Conservation (phyloP, 345 rosid genomes). For the Gossypium mustelinum region DNA sequence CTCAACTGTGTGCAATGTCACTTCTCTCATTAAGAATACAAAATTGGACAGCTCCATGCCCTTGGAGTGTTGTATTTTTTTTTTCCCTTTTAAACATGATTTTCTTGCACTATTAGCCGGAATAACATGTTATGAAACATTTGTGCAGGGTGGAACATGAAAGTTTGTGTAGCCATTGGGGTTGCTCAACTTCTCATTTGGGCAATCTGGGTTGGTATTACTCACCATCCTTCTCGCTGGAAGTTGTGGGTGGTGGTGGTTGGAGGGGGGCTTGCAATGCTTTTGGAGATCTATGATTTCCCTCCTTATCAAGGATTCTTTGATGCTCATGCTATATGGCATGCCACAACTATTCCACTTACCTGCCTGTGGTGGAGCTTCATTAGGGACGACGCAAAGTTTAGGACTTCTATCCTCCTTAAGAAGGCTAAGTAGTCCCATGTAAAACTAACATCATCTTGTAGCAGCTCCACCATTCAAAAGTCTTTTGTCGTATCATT, state of each 20-base stretch:
- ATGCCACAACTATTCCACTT: slow-evolving; percentile 53
- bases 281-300: slow-evolving; percentile 69
- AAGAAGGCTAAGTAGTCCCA: slow-evolving; percentile 37
- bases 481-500: not conserved
- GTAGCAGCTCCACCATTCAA: not conserved
- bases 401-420: slow-evolving; percentile 39
- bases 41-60: no score
- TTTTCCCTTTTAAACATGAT: not conserved
- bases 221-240: slow-evolving; percentile 57
- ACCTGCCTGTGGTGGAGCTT: slow-evolving; percentile 78
- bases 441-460: not conserved
- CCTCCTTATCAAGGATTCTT: slow-evolving; percentile 59
- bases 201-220: slow-evolving; percentile 61
- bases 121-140: not conserved
- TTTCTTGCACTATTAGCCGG: not conserved
- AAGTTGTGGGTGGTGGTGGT: slow-evolving; percentile 62
- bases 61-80: no score
- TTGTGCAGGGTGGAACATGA: slow-evolving; percentile 6
- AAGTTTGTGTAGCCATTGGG: not conserved
- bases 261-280: slow-evolving; percentile 63
- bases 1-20: no score
- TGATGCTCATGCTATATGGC: slow-evolving; percentile 80
- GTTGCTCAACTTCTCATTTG: slow-evolving; percentile 46
- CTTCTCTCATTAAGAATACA: no score
- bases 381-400: slow-evolving; percentile 57